Conservation (phyloP, 2,329 filamentous ascomycete genomes). For the Sporothrix dimorphospora region DNA sequence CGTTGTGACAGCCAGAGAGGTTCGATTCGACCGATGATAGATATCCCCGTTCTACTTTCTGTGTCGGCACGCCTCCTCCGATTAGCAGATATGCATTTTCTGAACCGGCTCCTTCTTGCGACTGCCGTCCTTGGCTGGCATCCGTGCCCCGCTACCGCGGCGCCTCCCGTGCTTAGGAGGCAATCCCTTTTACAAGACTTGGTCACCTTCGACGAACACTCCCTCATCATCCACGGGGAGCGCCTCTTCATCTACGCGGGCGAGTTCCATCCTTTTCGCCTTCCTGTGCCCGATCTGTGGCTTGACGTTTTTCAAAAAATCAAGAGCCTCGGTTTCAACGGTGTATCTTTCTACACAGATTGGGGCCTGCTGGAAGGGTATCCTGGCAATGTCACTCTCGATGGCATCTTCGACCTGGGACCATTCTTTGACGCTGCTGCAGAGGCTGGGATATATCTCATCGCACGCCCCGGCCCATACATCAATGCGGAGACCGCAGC, state of each 20-base stretch:
- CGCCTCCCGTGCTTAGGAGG: not conserved
- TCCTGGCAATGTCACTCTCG: not conserved
- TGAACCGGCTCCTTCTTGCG: not conserved
- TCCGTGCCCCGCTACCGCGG: not conserved
- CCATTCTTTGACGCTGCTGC: not conserved
- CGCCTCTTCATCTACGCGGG: not conserved
- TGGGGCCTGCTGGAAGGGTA: not conserved
- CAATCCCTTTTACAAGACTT: not conserved
- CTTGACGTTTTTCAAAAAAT: slow-evolving; percentile 3
- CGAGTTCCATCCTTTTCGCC: slow-evolving; percentile 1
- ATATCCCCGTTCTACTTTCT: no score
- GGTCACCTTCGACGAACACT: not conserved
- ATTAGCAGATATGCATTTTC: not conserved
- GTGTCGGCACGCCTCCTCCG: no score
- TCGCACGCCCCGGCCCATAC: not conserved
- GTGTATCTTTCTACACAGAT: not conserved
- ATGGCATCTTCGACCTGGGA: not conserved
- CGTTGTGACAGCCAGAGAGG: no score
- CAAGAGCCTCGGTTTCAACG: slow-evolving; percentile 2
- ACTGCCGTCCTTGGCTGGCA: not conserved
- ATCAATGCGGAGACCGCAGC: not conserved
- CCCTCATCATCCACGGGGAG: not conserved
- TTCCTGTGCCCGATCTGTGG: not conserved
- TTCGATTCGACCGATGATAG: no score
- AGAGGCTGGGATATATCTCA: not conserved